Evolutionary conservation across 1,139 yeast genomes (phyloP).

Genomic region (Candida sp.): DNA sequence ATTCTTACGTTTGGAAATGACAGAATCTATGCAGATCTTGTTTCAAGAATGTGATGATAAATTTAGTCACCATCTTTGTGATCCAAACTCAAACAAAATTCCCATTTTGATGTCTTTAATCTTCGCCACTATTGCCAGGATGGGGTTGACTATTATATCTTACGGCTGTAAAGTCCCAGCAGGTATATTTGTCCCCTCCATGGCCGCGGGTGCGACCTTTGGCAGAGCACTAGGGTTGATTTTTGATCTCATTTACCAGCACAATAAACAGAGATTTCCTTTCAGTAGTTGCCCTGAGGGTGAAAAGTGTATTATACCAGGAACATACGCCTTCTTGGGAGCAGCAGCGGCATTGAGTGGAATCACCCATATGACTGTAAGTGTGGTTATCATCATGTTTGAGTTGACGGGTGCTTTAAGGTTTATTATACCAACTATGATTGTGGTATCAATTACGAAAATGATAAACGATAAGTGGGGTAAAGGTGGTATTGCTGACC

Average conservation of each 20-base stretch:
- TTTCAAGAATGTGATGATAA: conserved; percentile 77
- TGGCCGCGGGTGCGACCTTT: conserved; percentile 96
- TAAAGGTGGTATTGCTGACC: conserved; percentile 88
- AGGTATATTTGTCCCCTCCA: conserved; percentile 93
- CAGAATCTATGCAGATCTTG: conserved; percentile 86
- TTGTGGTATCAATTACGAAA: conserved; percentile 90
- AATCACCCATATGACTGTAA: conserved; percentile 84
- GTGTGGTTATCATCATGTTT: conserved; percentile 94
- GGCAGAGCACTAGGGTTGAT: conserved; percentile 81
- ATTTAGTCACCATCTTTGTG: conserved; percentile 45
- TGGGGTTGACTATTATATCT: conserved; percentile 71
- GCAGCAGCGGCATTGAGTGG: conserved; percentile 97
- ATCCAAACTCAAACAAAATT: conserved; percentile 33
- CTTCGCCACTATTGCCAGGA: conserved; percentile 72
- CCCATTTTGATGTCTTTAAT: conserved; percentile 47
- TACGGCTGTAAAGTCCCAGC: conserved; percentile 95
- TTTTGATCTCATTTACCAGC: conserved; percentile 54
- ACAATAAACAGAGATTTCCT: conserved; percentile 33
- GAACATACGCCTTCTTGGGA: conserved; percentile 94
- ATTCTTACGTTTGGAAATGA: conserved; percentile 84
- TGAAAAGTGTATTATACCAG: conserved; percentile 74
- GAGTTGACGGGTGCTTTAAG: conserved; percentile 93
- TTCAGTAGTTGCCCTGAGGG: conserved; percentile 46
- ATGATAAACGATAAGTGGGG: conserved; percentile 75
- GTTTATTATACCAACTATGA: conserved; percentile 92